Evolutionary conservation across 2,329 filamentous ascomycete genomes (phyloP).

Genomic region (Coniochaeta sp.): DNA sequence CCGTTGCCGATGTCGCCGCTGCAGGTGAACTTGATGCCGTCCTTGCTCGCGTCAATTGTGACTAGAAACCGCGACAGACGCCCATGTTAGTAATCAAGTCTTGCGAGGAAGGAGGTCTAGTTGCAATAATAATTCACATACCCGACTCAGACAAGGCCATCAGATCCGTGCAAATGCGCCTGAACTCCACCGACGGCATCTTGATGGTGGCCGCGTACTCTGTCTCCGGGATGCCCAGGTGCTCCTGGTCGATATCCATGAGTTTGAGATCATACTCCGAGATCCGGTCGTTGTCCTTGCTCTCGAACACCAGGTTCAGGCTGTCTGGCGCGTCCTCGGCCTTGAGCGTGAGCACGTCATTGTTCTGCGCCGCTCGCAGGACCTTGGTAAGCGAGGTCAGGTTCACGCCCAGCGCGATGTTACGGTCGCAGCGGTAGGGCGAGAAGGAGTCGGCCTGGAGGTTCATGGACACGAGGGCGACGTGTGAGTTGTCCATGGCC

Average conservation of each 20-base stretch:
- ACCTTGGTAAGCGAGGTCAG: conserved; percentile 95
- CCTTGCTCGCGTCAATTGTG: conserved; percentile 91
- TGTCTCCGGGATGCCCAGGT: conserved; percentile 97
- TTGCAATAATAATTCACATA: conserved; percentile 36
- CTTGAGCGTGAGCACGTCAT: conserved; percentile 93
- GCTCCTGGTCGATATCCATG: conserved; percentile 99
- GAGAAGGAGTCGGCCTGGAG: conserved; percentile 92
- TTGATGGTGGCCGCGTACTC: conserved; percentile 88
- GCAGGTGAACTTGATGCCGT: conserved; percentile 92
- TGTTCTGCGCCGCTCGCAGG: conserved; percentile 84
- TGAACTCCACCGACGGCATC: conserved; percentile 86
- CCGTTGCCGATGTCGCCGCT: conserved; percentile 94
- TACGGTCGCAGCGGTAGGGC: conserved; percentile 96
- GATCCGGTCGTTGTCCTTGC: conserved; percentile 75
- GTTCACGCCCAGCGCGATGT: conserved; percentile 97
- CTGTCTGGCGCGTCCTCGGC: conserved; percentile 94
- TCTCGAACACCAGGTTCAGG: conserved; percentile 94
- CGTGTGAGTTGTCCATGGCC: conserved; percentile 99
- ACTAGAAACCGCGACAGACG: conserved; percentile 44
- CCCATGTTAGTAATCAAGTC: neutral
- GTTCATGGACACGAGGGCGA: conserved; percentile 97
- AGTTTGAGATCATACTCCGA: conserved; percentile 99
- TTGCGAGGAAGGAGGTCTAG: neutral
- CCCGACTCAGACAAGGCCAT: conserved; percentile 91
- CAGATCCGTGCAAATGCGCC: conserved; percentile 89